Percentiles rank a stretch among this genome's conserved stretches.
Conservation (phyloP, 2,329 filamentous ascomycete genomes). For the Fusarium acutatum region DNA sequence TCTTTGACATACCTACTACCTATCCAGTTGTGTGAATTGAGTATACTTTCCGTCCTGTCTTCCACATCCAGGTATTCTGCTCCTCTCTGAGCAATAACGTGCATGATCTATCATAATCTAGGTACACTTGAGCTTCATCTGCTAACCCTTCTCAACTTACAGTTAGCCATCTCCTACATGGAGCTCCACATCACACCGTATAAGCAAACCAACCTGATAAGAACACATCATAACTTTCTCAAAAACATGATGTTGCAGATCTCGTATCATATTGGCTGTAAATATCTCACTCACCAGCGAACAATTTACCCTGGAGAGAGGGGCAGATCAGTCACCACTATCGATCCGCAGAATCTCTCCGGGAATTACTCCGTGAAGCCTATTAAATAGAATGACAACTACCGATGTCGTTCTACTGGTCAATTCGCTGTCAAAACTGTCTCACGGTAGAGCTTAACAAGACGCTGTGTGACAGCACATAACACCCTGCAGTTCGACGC, state of each 20-base stretch:
- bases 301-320: slow-evolving; percentile 33
- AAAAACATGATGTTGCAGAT: neutral
- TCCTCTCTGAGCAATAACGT: neutral
- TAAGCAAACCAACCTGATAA: neutral
- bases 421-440: slow-evolving; percentile 1
- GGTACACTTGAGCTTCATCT: neutral
- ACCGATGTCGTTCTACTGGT: neutral
- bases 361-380: slow-evolving; percentile 41
- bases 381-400: slow-evolving; percentile 29
- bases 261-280: neutral
- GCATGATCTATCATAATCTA: neutral
- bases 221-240: neutral
- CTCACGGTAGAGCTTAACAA: neutral
- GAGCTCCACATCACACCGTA: neutral
- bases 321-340: slow-evolving; percentile 6
- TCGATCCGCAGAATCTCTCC: slow-evolving; percentile 36
- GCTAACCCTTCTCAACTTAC: neutral
- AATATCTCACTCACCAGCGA: slow-evolving; percentile 6
- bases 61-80: neutral
- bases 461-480: neutral
- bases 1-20: neutral
- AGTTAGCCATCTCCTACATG: neutral
- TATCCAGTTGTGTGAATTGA: neutral
- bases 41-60: neutral
- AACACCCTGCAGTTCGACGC: slow-evolving; percentile 8